Evolutionary conservation across 2,329 filamentous ascomycete species (phyloP).

Genomic region (Pestalotiopsis sp.): DNA sequence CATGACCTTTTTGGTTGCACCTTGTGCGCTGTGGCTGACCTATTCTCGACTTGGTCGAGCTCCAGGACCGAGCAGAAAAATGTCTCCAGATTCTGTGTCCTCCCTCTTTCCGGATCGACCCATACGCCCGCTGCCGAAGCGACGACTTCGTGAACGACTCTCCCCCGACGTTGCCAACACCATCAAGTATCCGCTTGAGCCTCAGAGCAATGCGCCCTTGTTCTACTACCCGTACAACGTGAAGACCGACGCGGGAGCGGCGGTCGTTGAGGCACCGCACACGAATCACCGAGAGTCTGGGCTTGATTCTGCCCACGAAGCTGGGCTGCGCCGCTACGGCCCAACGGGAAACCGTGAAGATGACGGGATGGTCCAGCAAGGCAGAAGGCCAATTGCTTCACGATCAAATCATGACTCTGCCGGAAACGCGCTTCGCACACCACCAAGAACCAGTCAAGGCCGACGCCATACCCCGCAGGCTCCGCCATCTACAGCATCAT

Average conservation of each 20-base stretch:
- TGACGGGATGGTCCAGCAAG: constrained; percentile 24
- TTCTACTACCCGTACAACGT: constrained; percentile 73
- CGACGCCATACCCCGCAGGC: constrained; percentile 54
- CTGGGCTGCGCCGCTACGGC: constrained; percentile 33
- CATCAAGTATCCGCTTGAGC: constrained; percentile 80
- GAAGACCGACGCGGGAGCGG: constrained; percentile 47
- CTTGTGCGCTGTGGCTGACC: constrained; percentile 33
- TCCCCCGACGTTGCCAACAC: constrained; percentile 82
- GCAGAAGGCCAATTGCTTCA: constrained; percentile 37
- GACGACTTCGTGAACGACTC: constrained; percentile 83
- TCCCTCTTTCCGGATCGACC: constrained; percentile 85
- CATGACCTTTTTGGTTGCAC: constrained; percentile 25
- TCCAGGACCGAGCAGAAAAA: constrained; percentile 51
- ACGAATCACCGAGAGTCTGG: constrained; percentile 31
- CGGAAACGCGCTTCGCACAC: constrained; percentile 43
- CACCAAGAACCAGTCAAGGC: constrained; percentile 46
- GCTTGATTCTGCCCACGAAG: constrained; percentile 37
- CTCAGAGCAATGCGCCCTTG: constrained; percentile 70
- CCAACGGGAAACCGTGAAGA: constrained; percentile 25
- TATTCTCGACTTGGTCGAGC: constrained; percentile 23
- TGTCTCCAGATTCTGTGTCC: constrained; percentile 77
- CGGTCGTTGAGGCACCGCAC: constrained; percentile 26
- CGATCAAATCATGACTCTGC: constrained; percentile 50
- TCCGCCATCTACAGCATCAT: constrained; percentile 69
- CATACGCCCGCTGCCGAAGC: constrained; percentile 89